These are phyloP conservation scores for Ceriops zippeliana DNA, from an alignment of 345 rosid genomes.

Conservation along the genomic window DNA sequence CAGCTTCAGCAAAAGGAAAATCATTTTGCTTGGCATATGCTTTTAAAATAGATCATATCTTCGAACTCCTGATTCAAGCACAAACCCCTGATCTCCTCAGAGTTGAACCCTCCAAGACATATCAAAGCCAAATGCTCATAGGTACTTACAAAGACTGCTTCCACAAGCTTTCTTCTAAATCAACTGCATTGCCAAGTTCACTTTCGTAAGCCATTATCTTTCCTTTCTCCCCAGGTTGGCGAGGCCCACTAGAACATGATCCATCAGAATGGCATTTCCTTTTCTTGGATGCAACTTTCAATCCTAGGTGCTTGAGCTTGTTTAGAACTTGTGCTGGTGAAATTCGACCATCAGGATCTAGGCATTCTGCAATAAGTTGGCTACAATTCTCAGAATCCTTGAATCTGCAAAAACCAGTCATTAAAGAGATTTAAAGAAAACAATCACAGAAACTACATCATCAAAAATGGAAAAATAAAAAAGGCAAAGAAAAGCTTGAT, in stretches of 20 bases:
- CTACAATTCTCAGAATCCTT: conserved; percentile 62
- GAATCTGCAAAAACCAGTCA: conserved; percentile 43
- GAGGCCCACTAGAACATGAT: conserved; percentile 21
- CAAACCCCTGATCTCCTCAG: not conserved
- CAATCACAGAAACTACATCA: conserved; percentile 13
- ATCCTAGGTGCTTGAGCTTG: conserved; percentile 85
- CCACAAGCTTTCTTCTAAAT: conserved; percentile 29
- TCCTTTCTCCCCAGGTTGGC: conserved; percentile 32
- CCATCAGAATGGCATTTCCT: conserved; percentile 32
- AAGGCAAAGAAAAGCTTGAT: no score
- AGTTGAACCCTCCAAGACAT: not conserved
- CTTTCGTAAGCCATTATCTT: conserved; percentile 20
- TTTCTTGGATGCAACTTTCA: conserved; percentile 46
- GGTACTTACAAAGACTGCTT: conserved; percentile 55
- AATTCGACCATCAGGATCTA: conserved; percentile 66
- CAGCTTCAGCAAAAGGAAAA: conserved; percentile 16
- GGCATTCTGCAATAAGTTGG: conserved; percentile 57
- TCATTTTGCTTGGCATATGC: not conserved
- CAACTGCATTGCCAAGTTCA: conserved; percentile 32
- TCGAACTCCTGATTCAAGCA: conserved; percentile 4
- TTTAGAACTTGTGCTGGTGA: conserved; percentile 76
- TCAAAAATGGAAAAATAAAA: not conserved
- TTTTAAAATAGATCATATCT: not conserved
- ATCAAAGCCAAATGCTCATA: not conserved
- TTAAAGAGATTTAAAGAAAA: conserved; percentile 25